These are phyloP conservation scores for Solanum pinnatisectum DNA, from an alignment of 257 asterid genomes.

Conservation along the genomic window DNA sequence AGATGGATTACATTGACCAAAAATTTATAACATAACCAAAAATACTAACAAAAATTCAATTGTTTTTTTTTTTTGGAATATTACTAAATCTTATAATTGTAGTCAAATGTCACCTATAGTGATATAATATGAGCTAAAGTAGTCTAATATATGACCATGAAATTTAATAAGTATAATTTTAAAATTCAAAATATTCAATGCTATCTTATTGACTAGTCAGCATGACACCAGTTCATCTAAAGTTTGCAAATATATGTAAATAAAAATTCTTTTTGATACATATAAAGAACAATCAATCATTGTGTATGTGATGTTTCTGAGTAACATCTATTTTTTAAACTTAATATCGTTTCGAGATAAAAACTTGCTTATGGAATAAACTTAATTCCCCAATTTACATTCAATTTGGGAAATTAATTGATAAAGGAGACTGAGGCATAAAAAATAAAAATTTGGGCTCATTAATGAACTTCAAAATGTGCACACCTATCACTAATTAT, in stretches of 20 bases:
- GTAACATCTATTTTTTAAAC: neutral
- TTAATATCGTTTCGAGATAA: neutral
- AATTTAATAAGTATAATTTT: neutral
- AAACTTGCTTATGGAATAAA: neutral
- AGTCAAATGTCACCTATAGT: neutral
- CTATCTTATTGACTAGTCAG: neutral
- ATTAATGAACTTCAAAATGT: neutral
- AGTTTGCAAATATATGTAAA: neutral
- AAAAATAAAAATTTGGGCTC: neutral
- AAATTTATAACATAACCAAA: neutral
- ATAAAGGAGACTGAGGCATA: neutral
- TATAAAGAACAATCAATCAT: neutral
- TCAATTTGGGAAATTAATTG: neutral
- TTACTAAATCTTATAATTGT: no score
- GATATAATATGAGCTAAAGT: neutral
- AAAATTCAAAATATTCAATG: neutral
- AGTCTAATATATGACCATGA: neutral
- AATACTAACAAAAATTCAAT: neutral
- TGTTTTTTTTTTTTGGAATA: neutral
- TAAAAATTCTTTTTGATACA: neutral
- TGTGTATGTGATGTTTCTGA: neutral
- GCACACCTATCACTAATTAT: neutral
- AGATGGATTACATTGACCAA: no score
- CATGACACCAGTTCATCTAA: neutral
- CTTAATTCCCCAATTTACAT: neutral